Conservation (phyloP, 208 protist species). For the Acanthamoeba rhysodes region DNA sequence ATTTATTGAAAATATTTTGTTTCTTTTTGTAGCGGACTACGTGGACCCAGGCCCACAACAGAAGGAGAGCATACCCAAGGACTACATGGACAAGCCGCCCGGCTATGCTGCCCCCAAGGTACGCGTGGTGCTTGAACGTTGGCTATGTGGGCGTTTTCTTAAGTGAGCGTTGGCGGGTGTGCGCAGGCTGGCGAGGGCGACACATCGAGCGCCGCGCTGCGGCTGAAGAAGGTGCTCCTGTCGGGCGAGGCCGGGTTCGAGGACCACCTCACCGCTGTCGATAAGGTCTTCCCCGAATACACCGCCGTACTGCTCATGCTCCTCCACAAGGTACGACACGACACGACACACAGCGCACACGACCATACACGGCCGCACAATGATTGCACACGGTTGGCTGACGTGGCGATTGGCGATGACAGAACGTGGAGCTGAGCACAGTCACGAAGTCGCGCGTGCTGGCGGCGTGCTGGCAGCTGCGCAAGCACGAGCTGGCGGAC, state of each 20-base stretch:
- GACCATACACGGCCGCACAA: neutral
- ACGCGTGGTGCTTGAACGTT: neutral
- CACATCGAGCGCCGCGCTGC: constrained; percentile 17
- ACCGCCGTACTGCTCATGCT: constrained; percentile 54
- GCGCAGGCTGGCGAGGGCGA: constrained; percentile 10
- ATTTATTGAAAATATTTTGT: neutral
- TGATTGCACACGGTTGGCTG: too few species aligned
- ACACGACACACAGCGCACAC: neutral
- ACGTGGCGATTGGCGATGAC: neutral
- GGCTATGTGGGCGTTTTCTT: neutral
- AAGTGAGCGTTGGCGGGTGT: too few species aligned
- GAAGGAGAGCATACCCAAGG: constrained; percentile 67
- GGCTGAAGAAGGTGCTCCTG: constrained; percentile 51
- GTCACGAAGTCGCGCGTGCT: constrained; percentile 62
- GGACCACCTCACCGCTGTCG: neutral
- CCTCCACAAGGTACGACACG: constrained; percentile 56
- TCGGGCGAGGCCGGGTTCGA: constrained; percentile 48
- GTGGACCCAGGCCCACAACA: constrained; percentile 40
- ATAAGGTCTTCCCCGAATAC: constrained; percentile 39
- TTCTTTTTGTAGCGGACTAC: constrained; percentile 33
- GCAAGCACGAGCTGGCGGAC: constrained; percentile 49
- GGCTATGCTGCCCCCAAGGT: neutral
- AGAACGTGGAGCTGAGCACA: constrained; percentile 72
- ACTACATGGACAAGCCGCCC: constrained; percentile 57
- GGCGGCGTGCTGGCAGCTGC: constrained; percentile 63